phyloP scores from a whole-genome alignment of 192 early-diverging fungal species.

The Backusella sp. region DNA sequence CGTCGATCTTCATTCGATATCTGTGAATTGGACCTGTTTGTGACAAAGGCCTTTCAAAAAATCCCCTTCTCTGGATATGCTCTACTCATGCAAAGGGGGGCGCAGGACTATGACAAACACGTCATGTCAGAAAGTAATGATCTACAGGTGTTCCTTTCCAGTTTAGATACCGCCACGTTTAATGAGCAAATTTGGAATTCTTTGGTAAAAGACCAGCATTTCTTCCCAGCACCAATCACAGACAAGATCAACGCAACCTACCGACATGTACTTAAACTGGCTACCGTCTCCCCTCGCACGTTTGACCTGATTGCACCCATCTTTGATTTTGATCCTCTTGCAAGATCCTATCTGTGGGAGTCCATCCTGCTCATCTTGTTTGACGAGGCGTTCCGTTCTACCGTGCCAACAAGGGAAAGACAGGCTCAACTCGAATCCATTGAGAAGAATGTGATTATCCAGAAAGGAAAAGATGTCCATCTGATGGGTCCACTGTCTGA shows the following conservation, averaged over 20 bases:
- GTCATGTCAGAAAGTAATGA: neutral
- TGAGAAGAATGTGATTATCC: neutral
- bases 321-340: conserved; percentile 9
- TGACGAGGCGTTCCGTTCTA: conserved; percentile 2
- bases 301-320: conserved; percentile 1
- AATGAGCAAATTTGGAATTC: neutral
- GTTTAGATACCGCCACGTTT: neutral
- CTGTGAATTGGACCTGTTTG: neutral
- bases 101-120: neutral
- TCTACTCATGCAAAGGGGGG: neutral
- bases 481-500: conserved; percentile 5
- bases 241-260: neutral
- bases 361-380: neutral
- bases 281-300: neutral
- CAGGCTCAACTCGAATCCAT: neutral
- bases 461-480: neutral
- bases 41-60: neutral
- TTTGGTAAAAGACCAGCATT: neutral
- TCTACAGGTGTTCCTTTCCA: neutral
- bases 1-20: conserved; percentile 7
- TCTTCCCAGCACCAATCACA: conserved; percentile 1
- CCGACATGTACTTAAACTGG: neutral
- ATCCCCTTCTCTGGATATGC: conserved; percentile 4
- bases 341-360: neutral
- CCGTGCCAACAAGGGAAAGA: neutral